Evolutionary conservation across 768 basidiomycete species (phyloP).

Genomic region (Pisolithus sp.): DNA sequence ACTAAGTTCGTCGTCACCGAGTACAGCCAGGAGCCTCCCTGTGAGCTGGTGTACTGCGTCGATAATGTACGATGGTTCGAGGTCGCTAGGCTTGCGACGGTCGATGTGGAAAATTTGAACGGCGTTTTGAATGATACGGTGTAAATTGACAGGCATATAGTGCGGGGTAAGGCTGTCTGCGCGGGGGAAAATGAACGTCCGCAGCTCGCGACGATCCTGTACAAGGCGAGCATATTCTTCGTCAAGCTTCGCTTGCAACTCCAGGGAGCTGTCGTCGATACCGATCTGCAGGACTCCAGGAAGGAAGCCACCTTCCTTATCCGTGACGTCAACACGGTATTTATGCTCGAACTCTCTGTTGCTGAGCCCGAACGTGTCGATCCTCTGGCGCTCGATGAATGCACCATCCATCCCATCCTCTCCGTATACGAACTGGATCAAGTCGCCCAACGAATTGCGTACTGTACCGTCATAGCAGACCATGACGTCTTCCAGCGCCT

Average conservation of each 20-base stretch:
- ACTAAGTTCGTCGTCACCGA: slow-evolving; percentile 74
- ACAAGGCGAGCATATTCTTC: slow-evolving; percentile 61
- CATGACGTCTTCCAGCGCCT: slow-evolving; percentile 95
- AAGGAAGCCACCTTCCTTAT: slow-evolving; percentile 72
- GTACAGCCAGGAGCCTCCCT: slow-evolving; percentile 78
- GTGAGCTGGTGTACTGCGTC: slow-evolving; percentile 70
- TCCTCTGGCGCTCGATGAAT: slow-evolving; percentile 91
- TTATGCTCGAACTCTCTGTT: slow-evolving; percentile 82
- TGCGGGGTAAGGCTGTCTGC: slow-evolving; percentile 65
- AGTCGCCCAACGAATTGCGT: slow-evolving; percentile 92
- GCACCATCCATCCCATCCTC: slow-evolving; percentile 99
- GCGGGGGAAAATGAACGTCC: slow-evolving; percentile 79
- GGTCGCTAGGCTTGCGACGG: slow-evolving; percentile 85
- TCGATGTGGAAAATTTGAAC: slow-evolving; percentile 97
- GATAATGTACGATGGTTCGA: slow-evolving; percentile 83
- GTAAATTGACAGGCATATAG: slow-evolving; percentile 92
- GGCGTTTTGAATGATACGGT: slow-evolving; percentile 93
- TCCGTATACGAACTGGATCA: slow-evolving; percentile 94
- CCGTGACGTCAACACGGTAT: slow-evolving; percentile 93
- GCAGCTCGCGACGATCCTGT: slow-evolving; percentile 72
- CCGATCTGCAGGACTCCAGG: slow-evolving; percentile 80
- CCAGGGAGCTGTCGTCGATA: slow-evolving; percentile 76
- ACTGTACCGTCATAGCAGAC: slow-evolving; percentile 98
- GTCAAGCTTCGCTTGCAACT: slow-evolving; percentile 80
- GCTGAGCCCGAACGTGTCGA: slow-evolving; percentile 82